Percentiles rank a stretch among this genome's conserved stretches.
phyloP scores from a whole-genome alignment of 1,284 basidiomycete genomes.

The Cutaneotrichosporon sp. region DNA sequence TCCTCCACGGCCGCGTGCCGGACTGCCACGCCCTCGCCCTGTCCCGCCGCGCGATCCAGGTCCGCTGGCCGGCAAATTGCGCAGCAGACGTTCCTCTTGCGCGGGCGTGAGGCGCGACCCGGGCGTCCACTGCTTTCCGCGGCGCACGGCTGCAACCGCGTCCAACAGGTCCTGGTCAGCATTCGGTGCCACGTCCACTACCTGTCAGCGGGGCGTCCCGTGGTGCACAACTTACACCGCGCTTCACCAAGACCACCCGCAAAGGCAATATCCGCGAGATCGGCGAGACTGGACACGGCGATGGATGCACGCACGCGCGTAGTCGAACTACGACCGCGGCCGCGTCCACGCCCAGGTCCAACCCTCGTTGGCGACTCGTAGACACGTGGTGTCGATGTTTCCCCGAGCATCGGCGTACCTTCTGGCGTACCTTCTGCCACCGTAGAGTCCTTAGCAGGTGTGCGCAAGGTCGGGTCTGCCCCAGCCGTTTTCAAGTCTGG shows the following conservation, averaged over 20 bases:
- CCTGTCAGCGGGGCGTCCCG: background rate
- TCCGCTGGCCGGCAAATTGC: constrained; percentile 13
- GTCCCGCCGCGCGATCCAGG: constrained; percentile 15
- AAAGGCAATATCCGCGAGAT: constrained; percentile 16
- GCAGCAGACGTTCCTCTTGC: constrained; percentile 18
- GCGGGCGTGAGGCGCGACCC: constrained; percentile 7
- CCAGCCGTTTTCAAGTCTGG: too few species aligned
- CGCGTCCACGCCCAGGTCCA: background rate
- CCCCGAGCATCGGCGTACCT: background rate
- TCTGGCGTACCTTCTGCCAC: background rate
- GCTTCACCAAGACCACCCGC: constrained; percentile 14
- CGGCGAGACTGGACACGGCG: constrained; percentile 8
- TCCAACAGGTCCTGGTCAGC: constrained; percentile 15
- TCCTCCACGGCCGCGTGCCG: background rate
- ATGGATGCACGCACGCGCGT: constrained; percentile 4
- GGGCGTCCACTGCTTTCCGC: constrained; percentile 7
- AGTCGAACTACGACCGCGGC: background rate
- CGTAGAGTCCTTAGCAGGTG: too few species aligned
- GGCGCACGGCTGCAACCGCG: constrained; percentile 12
- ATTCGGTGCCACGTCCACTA: constrained; percentile 14
- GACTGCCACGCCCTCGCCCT: background rate
- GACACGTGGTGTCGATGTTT: background rate
- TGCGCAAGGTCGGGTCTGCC: too few species aligned
- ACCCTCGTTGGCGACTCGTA: background rate
- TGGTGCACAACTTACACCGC: constrained; percentile 9